These are phyloP conservation scores for Tetracentron sinense DNA, from an alignment of 164 flowering plant species.

Conservation along the genomic window DNA sequence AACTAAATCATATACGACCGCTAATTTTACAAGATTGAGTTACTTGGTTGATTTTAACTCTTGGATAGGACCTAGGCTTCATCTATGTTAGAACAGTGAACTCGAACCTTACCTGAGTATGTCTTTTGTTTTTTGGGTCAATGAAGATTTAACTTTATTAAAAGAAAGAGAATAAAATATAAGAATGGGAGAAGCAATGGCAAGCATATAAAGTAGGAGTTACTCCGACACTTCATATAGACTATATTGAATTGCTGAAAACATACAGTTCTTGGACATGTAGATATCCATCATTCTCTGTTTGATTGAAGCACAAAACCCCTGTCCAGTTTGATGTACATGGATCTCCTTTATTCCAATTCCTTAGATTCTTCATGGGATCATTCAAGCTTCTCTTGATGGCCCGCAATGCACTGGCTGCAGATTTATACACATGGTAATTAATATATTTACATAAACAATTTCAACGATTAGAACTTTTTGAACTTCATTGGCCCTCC, in stretches of 20 bases:
- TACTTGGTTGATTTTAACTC: too few species aligned
- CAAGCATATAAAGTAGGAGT: too few species aligned
- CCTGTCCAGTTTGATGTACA: constrained; percentile 81
- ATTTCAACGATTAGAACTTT: neutral
- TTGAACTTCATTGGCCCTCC: neutral
- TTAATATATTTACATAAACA: neutral
- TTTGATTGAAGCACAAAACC: constrained; percentile 55
- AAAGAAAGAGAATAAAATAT: neutral
- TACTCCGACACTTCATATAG: too few species aligned
- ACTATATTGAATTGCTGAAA: constrained; percentile 2
- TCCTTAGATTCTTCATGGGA: constrained; percentile 37
- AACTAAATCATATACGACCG: too few species aligned
- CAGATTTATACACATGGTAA: constrained; percentile 14
- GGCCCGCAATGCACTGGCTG: constrained; percentile 56
- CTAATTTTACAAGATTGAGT: too few species aligned
- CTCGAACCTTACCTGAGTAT: too few species aligned
- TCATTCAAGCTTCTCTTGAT: constrained; percentile 51
- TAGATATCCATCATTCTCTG: constrained; percentile 54
- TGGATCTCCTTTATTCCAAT: constrained; percentile 75
- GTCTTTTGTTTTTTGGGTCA: too few species aligned
- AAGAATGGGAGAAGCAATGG: too few species aligned
- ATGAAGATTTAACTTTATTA: too few species aligned
- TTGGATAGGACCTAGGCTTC: too few species aligned
- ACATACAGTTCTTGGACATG: constrained; percentile 72
- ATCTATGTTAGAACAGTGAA: too few species aligned